phyloP scores from a whole-genome alignment of 495 filamentous ascomycete genomes.

The Parmelia sp. region DNA sequence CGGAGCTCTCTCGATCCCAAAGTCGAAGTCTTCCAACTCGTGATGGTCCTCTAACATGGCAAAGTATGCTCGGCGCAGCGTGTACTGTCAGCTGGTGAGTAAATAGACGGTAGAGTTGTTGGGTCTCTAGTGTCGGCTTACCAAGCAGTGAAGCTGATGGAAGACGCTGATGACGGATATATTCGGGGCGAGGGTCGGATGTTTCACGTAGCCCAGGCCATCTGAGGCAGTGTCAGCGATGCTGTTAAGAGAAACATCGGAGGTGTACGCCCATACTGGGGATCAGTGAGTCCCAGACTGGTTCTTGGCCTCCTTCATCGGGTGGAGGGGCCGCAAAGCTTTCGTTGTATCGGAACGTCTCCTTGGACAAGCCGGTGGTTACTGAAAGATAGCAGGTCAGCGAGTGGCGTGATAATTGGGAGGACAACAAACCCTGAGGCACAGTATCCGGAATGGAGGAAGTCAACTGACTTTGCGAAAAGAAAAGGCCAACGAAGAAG shows the following conservation, averaged over 20 bases:
- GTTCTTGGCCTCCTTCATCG: conserved; percentile 15
- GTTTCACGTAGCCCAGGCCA: conserved; percentile 25
- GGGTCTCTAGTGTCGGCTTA: not conserved
- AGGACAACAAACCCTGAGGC: not conserved
- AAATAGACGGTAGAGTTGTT: not conserved
- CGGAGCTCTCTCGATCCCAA: conserved; percentile 18
- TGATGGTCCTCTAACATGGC: conserved; percentile 9
- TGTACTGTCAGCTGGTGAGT: conserved; percentile 17
- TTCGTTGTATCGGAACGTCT: conserved; percentile 9
- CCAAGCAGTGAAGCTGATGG: conserved; percentile 27
- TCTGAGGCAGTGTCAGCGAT: conserved; percentile 11
- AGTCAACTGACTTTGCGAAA: not conserved
- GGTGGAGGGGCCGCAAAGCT: conserved; percentile 13
- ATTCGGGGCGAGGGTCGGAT: conserved; percentile 8
- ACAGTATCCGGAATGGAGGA: not conserved
- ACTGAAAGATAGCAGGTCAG: not conserved
- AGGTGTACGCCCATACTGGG: conserved; percentile 20
- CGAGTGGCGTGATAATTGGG: not conserved
- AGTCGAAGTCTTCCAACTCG: conserved; percentile 23
- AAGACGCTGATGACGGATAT: conserved; percentile 24
- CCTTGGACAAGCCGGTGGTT: not conserved
- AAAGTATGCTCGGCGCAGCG: conserved; percentile 25
- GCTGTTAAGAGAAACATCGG: not conserved
- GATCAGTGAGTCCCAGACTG: conserved; percentile 26
- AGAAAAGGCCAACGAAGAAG: not conserved